Evolutionary conservation across 345 rosid species (phyloP).

Genomic region (Acer negundo): DNA sequence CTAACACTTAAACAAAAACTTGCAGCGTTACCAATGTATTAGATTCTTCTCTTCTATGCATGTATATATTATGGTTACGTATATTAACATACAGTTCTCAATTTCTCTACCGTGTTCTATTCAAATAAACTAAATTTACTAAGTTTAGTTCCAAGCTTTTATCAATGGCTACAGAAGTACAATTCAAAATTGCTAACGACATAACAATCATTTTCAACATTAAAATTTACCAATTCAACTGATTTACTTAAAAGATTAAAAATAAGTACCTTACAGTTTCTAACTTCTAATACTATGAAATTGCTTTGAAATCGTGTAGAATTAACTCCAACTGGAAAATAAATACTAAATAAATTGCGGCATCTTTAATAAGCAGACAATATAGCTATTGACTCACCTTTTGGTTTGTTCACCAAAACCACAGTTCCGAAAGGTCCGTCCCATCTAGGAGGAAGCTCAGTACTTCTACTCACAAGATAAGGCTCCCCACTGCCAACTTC

Average conservation of each 20-base stretch:
- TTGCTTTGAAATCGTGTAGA: background rate
- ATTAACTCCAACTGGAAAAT: background rate
- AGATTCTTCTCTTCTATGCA: background rate
- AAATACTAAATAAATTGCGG: slow-evolving; percentile 1
- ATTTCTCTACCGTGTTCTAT: background rate
- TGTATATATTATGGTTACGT: background rate
- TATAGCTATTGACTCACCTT: slow-evolving; percentile 48
- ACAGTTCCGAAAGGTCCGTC: slow-evolving; percentile 83
- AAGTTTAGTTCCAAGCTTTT: background rate
- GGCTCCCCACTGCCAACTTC: slow-evolving; percentile 65
- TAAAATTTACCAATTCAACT: background rate
- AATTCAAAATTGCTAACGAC: background rate
- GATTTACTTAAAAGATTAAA: background rate
- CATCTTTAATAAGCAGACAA: background rate
- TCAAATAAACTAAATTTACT: background rate
- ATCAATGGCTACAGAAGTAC: background rate
- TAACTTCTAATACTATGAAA: background rate
- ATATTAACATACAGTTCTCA: background rate
- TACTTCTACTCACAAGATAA: slow-evolving; percentile 63
- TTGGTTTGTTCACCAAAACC: slow-evolving; percentile 88
- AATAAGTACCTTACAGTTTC: background rate
- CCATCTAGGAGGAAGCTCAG: slow-evolving; percentile 87
- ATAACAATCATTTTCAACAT: background rate
- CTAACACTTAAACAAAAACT: background rate
- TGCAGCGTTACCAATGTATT: background rate